Evolutionary conservation across 371 early-diverging fungal genomes (phyloP).

Genomic region (Furculomyces boomerangus): DNA sequence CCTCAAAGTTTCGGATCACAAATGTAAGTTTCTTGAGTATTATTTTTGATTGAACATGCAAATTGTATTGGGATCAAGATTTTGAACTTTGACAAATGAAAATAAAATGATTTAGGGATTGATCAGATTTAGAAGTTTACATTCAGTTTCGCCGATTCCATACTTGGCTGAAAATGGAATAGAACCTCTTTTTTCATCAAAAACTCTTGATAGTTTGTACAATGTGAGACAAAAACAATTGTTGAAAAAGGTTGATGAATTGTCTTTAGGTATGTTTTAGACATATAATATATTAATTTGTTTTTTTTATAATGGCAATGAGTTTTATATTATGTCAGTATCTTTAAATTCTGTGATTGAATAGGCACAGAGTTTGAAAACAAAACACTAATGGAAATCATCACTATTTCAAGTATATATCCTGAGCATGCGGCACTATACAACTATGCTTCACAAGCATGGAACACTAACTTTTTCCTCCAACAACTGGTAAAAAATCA

Average conservation of each 20-base stretch:
- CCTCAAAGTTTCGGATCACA: too few relatives aligned
- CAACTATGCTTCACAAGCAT: conserved; percentile 43
- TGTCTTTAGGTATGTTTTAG: conserved; percentile 9
- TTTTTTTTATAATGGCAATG: not conserved
- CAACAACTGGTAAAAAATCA: conserved; percentile 17
- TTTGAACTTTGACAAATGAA: too few relatives aligned
- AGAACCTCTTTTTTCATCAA: conserved; percentile 14
- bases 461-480: conserved; percentile 43
- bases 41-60: too few relatives aligned
- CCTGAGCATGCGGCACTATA: conserved; percentile 23
- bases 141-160: conserved; percentile 13
- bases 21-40: too few relatives aligned
- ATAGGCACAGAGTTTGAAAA: conserved; percentile 19
- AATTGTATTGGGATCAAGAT: too few relatives aligned
- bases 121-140: conserved; percentile 1
- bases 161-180: conserved; percentile 16
- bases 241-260: conserved; percentile 19
- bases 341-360: not conserved
- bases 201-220: conserved; percentile 18
- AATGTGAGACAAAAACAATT: conserved; percentile 20
- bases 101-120: too few relatives aligned
- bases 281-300: not conserved
- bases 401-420: conserved; percentile 16
- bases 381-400: conserved; percentile 13
- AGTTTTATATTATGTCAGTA: not conserved